These are phyloP conservation scores for Volvox africanus DNA, from an alignment of 139 green algal species.

Conservation along the genomic window DNA sequence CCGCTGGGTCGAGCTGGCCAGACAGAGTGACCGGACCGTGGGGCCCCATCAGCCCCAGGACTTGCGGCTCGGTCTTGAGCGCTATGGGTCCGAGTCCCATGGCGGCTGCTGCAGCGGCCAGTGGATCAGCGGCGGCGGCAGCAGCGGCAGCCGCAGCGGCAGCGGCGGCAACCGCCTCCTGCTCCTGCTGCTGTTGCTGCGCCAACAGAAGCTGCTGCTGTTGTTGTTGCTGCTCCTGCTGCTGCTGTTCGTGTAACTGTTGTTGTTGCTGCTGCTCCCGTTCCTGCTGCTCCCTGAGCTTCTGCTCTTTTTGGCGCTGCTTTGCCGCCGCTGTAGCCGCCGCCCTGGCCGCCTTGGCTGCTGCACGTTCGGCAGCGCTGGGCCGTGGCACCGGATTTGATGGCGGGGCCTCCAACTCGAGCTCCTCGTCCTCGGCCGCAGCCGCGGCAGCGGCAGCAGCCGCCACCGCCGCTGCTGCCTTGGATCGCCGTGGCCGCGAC, in stretches of 20 bases:
- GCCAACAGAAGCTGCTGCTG: not conserved
- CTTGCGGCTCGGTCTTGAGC: slow-evolving; percentile 5
- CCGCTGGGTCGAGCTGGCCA: not conserved
- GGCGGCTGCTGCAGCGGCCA: not conserved
- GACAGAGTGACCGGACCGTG: not conserved
- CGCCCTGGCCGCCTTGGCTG: not conserved
- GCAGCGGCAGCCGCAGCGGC: not conserved
- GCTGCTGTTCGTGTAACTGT: not conserved
- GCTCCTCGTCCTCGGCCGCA: slow-evolving; percentile 11
- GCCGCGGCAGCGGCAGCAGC: slow-evolving; percentile 13
- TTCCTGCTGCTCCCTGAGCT: not conserved
- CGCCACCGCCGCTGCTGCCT: slow-evolving; percentile 2
- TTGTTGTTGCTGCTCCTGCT: not conserved
- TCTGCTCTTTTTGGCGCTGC: not conserved
- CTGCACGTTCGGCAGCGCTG: not conserved
- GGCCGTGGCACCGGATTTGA: not conserved
- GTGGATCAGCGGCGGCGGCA: not conserved
- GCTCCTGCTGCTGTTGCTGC: slow-evolving; percentile 9
- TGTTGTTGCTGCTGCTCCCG: slow-evolving; percentile 10
- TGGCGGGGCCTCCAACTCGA: not conserved
- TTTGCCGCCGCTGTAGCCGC: not conserved
- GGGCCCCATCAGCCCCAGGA: slow-evolving; percentile 1
- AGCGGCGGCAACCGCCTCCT: not conserved
- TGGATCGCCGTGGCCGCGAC: slow-evolving; percentile 21
- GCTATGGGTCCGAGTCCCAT: not conserved